phyloP scores from a whole-genome alignment of 208 protist genomes.

The Novymonas esmeraldas region DNA sequence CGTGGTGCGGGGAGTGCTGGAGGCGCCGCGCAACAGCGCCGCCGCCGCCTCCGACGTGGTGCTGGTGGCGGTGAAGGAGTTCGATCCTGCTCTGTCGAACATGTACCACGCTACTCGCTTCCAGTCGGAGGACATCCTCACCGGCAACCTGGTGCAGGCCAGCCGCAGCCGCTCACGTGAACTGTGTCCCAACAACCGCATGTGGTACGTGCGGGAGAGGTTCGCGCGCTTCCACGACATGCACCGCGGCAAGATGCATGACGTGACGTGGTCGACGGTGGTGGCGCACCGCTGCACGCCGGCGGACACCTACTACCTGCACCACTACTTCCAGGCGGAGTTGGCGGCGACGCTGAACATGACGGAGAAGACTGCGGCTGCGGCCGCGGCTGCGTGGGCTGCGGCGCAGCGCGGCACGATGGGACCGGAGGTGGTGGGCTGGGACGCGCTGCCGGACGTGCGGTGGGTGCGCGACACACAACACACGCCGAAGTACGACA shows the following conservation, averaged over 20 bases:
- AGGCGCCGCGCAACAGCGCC: background rate
- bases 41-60: background rate
- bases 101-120: too few relatives aligned
- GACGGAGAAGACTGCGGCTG: background rate
- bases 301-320: slow-evolving; percentile 9
- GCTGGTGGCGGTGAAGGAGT: background rate
- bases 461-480: background rate
- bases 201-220: slow-evolving; percentile 1
- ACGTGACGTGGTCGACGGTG: slow-evolving; percentile 18
- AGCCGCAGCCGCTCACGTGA: background rate
- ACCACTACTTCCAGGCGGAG: slow-evolving; percentile 18
- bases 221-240: slow-evolving; percentile 15
- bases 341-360: background rate
- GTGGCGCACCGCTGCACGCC: slow-evolving; percentile 24
- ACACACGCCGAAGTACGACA: background rate
- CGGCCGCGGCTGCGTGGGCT: slow-evolving; percentile 1
- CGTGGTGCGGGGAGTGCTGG: slow-evolving; percentile 5
- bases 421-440: slow-evolving; percentile 6
- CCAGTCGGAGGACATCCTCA: too few relatives aligned
- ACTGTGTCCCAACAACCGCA: background rate
- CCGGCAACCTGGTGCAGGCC: too few relatives aligned
- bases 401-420: background rate
- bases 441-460: background rate
- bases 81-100: slow-evolving; percentile 2
- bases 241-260: background rate